These are phyloP conservation scores for Fusarium illudens DNA, from an alignment of 2,329 filamentous ascomycete genomes.

Conservation along the genomic window DNA sequence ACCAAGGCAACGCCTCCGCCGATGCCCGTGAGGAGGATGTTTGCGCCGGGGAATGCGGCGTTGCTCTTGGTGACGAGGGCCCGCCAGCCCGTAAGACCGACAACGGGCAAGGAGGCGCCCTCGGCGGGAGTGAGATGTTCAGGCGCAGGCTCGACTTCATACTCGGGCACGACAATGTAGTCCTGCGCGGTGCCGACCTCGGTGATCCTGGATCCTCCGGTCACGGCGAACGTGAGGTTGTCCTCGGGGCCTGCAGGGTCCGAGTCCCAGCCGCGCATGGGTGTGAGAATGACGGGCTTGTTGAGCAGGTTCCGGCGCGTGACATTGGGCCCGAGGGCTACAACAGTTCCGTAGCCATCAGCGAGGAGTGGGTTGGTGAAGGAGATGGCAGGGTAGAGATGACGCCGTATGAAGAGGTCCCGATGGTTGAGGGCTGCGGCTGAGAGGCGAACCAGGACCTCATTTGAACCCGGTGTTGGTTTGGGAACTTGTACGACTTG, in stretches of 20 bases:
- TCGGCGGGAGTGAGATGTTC: constrained; percentile 75
- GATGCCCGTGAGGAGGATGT: constrained; percentile 89
- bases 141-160: constrained; percentile 80
- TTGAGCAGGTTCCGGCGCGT: constrained; percentile 54
- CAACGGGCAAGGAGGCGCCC: constrained; percentile 84
- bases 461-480: constrained; percentile 68
- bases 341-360: constrained; percentile 82
- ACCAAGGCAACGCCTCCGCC: constrained; percentile 90
- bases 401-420: constrained; percentile 92
- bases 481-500: constrained; percentile 68
- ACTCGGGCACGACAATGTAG: constrained; percentile 71
- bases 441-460: constrained; percentile 79
- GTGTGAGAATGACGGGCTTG: constrained; percentile 80
- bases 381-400: constrained; percentile 86
- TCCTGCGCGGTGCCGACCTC: constrained; percentile 77
- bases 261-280: constrained; percentile 79
- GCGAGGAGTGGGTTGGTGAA: constrained; percentile 82
- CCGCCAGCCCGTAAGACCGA: constrained; percentile 88
- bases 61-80: constrained; percentile 82
- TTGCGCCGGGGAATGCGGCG: constrained; percentile 69
- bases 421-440: constrained; percentile 92
- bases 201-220: constrained; percentile 72
- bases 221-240: constrained; percentile 64
- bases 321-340: constrained; percentile 64
- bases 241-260: constrained; percentile 78